Evolutionary conservation across 179 eudicot species (phyloP).

Genomic region (Actinidia arguta): DNA sequence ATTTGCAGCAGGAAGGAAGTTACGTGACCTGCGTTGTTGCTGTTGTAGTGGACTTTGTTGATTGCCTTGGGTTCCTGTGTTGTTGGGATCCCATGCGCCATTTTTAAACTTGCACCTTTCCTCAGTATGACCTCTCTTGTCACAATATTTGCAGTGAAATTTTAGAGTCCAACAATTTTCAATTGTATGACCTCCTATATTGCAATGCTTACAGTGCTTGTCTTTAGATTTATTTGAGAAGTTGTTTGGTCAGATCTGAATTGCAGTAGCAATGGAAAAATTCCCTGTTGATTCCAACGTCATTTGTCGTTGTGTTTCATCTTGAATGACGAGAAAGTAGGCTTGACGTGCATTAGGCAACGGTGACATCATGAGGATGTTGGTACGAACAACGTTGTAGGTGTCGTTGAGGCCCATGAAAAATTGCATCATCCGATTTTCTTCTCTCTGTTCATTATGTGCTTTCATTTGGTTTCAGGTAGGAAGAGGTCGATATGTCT

Average conservation of each 20-base stretch:
- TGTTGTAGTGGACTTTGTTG: not conserved
- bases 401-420: constrained; percentile 16
- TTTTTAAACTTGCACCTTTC: not conserved
- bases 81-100: not conserved
- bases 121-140: not conserved
- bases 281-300: not conserved
- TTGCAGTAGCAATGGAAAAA: not conserved
- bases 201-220: constrained; percentile 15
- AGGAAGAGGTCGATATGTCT: not conserved
- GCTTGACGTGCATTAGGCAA: constrained; percentile 15
- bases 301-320: constrained; percentile 16
- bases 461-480: not conserved
- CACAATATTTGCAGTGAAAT: constrained; percentile 10
- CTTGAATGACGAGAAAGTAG: constrained; percentile 21
- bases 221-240: not conserved
- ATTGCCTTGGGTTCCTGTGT: not conserved
- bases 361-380: constrained; percentile 19
- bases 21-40: not conserved
- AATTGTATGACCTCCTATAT: constrained; percentile 22
- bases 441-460: constrained; percentile 2
- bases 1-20: not conserved
- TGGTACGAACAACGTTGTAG: not conserved
- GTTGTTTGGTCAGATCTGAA: not conserved
- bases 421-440: constrained; percentile 19
- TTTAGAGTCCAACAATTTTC: not conserved